Evolutionary conservation across 1,284 basidiomycete genomes (phyloP), one percentile per base, ranked within the genome.

Genomic region (Apiotrichum siamense): DNA sequence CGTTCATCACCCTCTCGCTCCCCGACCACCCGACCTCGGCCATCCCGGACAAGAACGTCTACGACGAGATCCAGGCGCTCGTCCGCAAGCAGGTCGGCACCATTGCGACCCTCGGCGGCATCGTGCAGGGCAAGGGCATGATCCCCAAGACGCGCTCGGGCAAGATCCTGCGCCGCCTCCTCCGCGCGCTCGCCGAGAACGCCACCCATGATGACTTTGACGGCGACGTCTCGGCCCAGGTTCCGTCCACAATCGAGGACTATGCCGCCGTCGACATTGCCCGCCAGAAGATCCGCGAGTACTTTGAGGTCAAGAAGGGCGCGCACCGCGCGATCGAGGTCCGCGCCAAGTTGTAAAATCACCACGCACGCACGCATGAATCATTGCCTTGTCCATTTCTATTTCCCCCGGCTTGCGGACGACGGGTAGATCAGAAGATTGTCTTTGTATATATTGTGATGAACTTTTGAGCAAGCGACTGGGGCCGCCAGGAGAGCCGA

Each of bases 71-170:
- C 52, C 93, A 94, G 76, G 89, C 94, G 74, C 83, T 96, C 55
- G 91, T 97, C 11, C 83, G 92, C 65, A 91, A 90, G 75, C 85
- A 86, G 41, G 93, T 93, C 59, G 90, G 90, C 6, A 88, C 90
- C 5, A 94, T 94, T 73, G 89, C 92, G 0, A 83, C 87, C n/a
- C 91, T 91, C 42, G 93, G 93, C 81, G 87, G 85, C 75, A 82
- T 94, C 70, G 77, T 94, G 63, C 56, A 57, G 56, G 85, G 92
- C 58, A 63, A 70, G 33, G 90, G 94, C 74, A 65, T 67, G 52
- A 77, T 96, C 54, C 91, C 92, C 45, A 96, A 96, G 83, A 96
- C 92, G 46, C 80, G 91, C 41, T 87, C 85, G 27, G 92, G 92
- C 42, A 96, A 94, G 83, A 85, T 86, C 7, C 91, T 96, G 84